Conservation (phyloP, 768 basidiomycete genomes). For the Leucosporidium yakuticum region DNA sequence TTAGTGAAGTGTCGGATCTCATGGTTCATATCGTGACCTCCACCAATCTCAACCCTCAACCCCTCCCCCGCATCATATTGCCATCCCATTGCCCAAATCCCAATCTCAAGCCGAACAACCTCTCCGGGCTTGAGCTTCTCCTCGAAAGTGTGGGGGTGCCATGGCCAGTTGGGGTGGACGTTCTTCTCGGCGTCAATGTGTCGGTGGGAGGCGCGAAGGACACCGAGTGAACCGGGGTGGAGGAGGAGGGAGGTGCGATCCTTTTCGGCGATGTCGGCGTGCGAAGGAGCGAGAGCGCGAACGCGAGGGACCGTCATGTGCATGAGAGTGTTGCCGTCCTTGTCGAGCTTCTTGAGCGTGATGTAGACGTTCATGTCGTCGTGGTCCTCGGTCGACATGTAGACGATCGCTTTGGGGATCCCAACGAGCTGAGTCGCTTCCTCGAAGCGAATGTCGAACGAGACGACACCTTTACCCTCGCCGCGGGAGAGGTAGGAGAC, state of each 20-base stretch:
- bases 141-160: conserved; percentile 21
- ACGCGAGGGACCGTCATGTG: conserved; percentile 21
- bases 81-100: conserved; percentile 32
- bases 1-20: conserved; percentile 22
- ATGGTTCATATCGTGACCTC: conserved; percentile 21
- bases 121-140: conserved; percentile 23
- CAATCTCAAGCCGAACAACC: conserved; percentile 30
- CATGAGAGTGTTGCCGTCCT: conserved; percentile 24
- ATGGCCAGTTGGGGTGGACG: conserved; percentile 19
- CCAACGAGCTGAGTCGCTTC: conserved; percentile 25
- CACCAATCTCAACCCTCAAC: conserved; percentile 21
- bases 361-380: conserved; percentile 32
- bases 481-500: conserved; percentile 16
- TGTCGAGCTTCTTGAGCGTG: conserved; percentile 33
- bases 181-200: conserved; percentile 17
- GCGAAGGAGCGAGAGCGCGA: conserved; percentile 2
- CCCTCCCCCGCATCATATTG: conserved; percentile 25
- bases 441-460: conserved; percentile 24
- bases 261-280: conserved; percentile 20
- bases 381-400: conserved; percentile 24
- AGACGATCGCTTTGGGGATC: conserved; percentile 21
- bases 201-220: conserved; percentile 34
- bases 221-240: conserved; percentile 17
- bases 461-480: conserved; percentile 14
- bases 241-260: conserved; percentile 22